Evolutionary conservation across 306 rosid species (phyloP), one percentile per base, ranked within the genome.

Genomic region (Trichosanthes cucumerina): DNA sequence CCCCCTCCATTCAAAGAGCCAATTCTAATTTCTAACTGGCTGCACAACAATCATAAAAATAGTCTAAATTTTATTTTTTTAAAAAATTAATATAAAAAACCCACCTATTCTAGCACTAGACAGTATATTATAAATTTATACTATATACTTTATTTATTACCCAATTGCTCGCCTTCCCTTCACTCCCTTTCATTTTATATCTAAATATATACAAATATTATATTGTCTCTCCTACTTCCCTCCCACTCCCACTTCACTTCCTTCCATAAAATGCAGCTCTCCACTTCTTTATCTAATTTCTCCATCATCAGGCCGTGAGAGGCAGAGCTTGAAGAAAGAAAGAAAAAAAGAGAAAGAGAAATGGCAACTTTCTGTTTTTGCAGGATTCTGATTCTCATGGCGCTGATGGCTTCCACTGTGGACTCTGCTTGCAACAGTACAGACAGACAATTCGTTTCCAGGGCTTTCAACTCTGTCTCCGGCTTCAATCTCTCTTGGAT

Each of bases 401-500:
- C 83, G 1, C 75, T 88, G 39, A 18, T 85, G 0, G 19, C 21
- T 58, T 26, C 82, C 7, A 12, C 74, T 2, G 88, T 36, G 21
- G 88, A 88, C 66, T 86, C 93, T 74, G 75, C 87, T 38, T 95
- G 97, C 86, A 84, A 86, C 50, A 80, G 75, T 21, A 68, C 76
- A 70, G 93, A 95, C 83, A 85, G 44, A 0, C 84, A 76, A 9
- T 84, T 88, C 6, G 34, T 92, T 15, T 79, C 73, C 15, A 87
- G 82, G 73, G 96, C 96, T 23, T 95, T 95, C 79, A 75, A 81
- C 82, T 90, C 86, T 14, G 91, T 95, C 60, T 73, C 89, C 24
- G 85, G 89, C 72, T 95, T 91, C 86, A 82, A 91, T 49, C 15
- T 75, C 75, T 87, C 90, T 1, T 87, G 86, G 90, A 80, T 92